Evolutionary conservation across 805 yeast species (phyloP).

Genomic region (Yamadazyma sp.): DNA sequence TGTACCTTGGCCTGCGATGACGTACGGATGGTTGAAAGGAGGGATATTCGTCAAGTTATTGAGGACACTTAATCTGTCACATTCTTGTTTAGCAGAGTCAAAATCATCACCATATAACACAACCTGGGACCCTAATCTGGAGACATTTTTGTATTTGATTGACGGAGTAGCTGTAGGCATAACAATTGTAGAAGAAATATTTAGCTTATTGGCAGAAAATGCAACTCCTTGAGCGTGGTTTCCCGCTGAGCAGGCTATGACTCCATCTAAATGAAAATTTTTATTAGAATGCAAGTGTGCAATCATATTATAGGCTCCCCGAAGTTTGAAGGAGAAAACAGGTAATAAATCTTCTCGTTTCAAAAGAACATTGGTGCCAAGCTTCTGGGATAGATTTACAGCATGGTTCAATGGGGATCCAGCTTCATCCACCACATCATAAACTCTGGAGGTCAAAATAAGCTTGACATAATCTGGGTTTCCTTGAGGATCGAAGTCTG

Average conservation of each 20-base stretch:
- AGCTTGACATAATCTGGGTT: constrained; percentile 92
- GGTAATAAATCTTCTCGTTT: constrained; percentile 94
- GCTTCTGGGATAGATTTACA: constrained; percentile 65
- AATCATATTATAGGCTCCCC: constrained; percentile 98
- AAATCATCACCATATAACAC: constrained; percentile 92
- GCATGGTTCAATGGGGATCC: constrained; percentile 87
- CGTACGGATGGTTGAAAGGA: constrained; percentile 98
- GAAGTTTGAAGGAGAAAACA: constrained; percentile 90
- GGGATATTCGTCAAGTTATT: constrained; percentile 86
- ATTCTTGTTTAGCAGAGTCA: constrained; percentile 92
- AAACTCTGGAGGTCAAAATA: constrained; percentile 88
- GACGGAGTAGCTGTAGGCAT: constrained; percentile 98
- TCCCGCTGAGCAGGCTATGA: constrained; percentile 97
- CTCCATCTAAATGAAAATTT: constrained; percentile 72
- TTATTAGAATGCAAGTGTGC: constrained; percentile 69
- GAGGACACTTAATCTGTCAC: constrained; percentile 65
- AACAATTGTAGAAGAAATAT: constrained; percentile 92
- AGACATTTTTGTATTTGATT: constrained; percentile 88
- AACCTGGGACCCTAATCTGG: constrained; percentile 90
- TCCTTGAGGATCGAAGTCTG: constrained; percentile 58
- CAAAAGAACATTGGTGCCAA: constrained; percentile 72
- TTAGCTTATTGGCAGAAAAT: constrained; percentile 77
- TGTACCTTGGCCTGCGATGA: constrained; percentile 99
- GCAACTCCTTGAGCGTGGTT: constrained; percentile 99
- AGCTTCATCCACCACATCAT: constrained; percentile 76